Evolutionary conservation across 108 stramenopile genomes (phyloP).

Genomic region (Schizochytrium sp.): DNA sequence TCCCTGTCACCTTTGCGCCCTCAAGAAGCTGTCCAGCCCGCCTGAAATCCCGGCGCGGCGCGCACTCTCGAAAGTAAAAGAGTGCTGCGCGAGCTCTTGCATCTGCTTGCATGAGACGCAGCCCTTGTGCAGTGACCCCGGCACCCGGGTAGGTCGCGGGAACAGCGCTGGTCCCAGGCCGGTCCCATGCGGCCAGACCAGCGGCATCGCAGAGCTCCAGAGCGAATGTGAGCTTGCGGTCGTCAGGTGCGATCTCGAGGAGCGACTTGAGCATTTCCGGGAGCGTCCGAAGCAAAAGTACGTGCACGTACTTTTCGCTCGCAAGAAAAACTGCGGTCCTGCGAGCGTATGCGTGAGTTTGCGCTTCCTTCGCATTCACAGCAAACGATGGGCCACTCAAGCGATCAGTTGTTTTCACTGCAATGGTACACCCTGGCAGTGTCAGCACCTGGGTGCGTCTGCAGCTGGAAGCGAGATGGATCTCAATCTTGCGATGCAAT

Average conservation of each 20-base stretch:
- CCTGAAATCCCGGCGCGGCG: not conserved
- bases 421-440: not conserved
- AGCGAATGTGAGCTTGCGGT: not conserved
- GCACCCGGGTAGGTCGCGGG: not conserved
- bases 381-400: not conserved
- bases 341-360: not conserved
- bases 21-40: not conserved
- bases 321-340: not conserved
- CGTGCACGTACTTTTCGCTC: not conserved
- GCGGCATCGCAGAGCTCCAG: not conserved
- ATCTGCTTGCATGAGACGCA: not conserved
- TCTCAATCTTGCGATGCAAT: not conserved
- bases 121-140: not conserved
- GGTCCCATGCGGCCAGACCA: not conserved
- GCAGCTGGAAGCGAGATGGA: not conserved
- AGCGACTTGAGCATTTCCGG: not conserved
- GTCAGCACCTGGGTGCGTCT: not conserved
- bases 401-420: not conserved
- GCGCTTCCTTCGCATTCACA: not conserved
- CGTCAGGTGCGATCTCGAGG: not conserved
- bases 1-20: not conserved
- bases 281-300: not conserved
- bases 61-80: not conserved
- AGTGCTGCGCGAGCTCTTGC: not conserved
- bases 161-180: not conserved